Evolutionary conservation across 208 protist genomes (phyloP).

Genomic region (Herpetomonas samuelpessoai): DNA sequence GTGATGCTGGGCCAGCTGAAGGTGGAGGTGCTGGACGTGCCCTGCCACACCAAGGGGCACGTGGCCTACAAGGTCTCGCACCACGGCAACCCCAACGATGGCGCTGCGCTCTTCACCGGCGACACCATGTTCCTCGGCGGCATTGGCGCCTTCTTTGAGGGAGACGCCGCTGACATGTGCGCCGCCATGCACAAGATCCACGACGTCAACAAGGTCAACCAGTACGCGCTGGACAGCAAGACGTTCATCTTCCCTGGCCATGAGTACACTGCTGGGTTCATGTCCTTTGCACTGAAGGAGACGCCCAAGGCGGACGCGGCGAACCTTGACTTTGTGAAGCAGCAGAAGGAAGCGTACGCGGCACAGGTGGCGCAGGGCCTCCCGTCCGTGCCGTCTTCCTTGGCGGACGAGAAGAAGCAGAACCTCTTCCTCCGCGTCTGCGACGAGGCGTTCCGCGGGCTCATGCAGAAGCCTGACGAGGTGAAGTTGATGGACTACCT

Average conservation of each 20-base stretch:
- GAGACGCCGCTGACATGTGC: slow-evolving; percentile 76
- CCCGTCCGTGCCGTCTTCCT: slow-evolving; percentile 74
- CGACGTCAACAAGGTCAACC: slow-evolving; percentile 32
- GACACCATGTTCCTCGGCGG: slow-evolving; percentile 94
- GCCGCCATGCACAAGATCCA: slow-evolving; percentile 62
- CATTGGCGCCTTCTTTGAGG: slow-evolving; percentile 94
- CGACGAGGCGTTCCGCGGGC: slow-evolving; percentile 38
- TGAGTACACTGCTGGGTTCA: slow-evolving; percentile 88
- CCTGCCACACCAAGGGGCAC: slow-evolving; percentile 89
- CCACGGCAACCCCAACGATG: slow-evolving; percentile 32
- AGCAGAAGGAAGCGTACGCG: slow-evolving; percentile 44
- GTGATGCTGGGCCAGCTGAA: slow-evolving; percentile 56
- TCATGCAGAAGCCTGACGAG: slow-evolving; percentile 36
- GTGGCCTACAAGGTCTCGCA: slow-evolving; percentile 63
- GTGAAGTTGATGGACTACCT: slow-evolving; percentile 68
- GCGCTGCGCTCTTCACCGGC: slow-evolving; percentile 89
- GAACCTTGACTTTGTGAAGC: slow-evolving; percentile 40
- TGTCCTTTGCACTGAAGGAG: slow-evolving; percentile 49
- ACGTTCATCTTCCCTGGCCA: slow-evolving; percentile 87
- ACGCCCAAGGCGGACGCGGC: slow-evolving; percentile 23
- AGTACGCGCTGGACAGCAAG: slow-evolving; percentile 26
- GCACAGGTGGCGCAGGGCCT: slow-evolving; percentile 30
- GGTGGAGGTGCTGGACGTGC: slow-evolving; percentile 75
- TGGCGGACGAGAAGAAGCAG: slow-evolving; percentile 77
- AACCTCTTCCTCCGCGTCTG: slow-evolving; percentile 88